Evolutionary conservation across 23 red algal genomes (phyloP).

Genomic region (Gracilaria gracilis): DNA sequence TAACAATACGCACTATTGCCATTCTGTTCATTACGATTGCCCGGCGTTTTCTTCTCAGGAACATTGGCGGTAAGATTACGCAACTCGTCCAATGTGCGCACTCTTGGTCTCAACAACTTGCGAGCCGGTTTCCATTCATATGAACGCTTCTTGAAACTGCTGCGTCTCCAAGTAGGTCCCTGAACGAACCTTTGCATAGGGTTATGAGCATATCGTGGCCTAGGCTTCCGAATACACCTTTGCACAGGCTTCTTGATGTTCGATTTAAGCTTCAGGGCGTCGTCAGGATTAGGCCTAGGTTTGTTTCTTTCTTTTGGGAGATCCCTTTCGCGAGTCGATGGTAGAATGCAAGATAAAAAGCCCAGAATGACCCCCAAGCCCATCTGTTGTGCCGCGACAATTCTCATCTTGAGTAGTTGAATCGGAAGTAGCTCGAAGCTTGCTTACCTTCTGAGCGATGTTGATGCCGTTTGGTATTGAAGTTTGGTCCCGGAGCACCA

Average conservation of each 20-base stretch:
- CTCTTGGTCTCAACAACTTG: not conserved
- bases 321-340: not conserved
- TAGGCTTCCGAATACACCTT: too few species aligned
- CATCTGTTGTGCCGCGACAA: not conserved
- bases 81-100: not conserved
- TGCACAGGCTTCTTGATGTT: not conserved
- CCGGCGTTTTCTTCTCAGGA: not conserved
- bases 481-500: too few species aligned
- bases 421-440: not conserved
- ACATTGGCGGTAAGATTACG: not conserved
- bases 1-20: not conserved
- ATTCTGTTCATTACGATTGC: not conserved
- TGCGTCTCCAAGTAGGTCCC: not conserved
- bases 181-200: too few species aligned
- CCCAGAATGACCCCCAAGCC: not conserved
- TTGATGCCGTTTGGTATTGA: too few species aligned
- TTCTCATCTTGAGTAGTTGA: not conserved
- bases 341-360: not conserved
- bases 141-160: not conserved
- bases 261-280: not conserved
- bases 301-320: not conserved
- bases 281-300: not conserved
- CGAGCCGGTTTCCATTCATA: not conserved
- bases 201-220: too few species aligned
- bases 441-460: not conserved